These are phyloP conservation scores for Knoxia roxburghii DNA, from an alignment of 257 asterid species.

Conservation along the genomic window DNA sequence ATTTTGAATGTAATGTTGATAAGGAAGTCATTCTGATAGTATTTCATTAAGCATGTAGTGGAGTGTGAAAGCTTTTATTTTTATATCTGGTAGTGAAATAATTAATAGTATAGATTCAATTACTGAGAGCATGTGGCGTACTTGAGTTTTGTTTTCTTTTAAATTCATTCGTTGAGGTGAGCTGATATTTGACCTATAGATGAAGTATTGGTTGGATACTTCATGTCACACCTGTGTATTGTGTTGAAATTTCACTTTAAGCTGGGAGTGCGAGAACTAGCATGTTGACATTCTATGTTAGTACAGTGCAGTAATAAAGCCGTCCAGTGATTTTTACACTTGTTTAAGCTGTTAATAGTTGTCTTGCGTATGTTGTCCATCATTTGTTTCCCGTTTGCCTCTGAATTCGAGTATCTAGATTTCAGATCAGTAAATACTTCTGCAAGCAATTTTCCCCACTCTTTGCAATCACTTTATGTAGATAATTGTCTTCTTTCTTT, in stretches of 20 bases:
- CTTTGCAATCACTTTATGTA: slow-evolving; percentile 12
- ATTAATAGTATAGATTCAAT: background rate
- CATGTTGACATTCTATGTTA: no score
- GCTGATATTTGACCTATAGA: no score
- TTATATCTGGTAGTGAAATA: background rate
- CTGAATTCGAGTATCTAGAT: background rate
- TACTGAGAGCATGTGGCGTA: background rate
- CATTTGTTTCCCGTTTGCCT: background rate
- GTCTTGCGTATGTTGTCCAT: background rate
- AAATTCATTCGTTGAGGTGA: background rate
- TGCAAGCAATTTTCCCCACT: background rate
- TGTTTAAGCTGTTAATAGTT: background rate
- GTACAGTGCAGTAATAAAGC: no score
- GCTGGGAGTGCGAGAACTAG: no score
- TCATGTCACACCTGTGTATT: no score
- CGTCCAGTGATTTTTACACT: no score
- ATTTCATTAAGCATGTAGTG: background rate
- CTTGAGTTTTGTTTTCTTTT: background rate
- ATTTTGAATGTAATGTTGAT: background rate
- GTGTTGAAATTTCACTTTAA: no score
- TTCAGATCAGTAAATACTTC: background rate
- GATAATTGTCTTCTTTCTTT: slow-evolving; percentile 18
- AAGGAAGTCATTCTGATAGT: background rate
- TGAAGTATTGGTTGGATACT: no score
- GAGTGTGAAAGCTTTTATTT: no score